Evolutionary conservation across 768 basidiomycete genomes (phyloP).

Genomic region (Rhizopogon roseolus): DNA sequence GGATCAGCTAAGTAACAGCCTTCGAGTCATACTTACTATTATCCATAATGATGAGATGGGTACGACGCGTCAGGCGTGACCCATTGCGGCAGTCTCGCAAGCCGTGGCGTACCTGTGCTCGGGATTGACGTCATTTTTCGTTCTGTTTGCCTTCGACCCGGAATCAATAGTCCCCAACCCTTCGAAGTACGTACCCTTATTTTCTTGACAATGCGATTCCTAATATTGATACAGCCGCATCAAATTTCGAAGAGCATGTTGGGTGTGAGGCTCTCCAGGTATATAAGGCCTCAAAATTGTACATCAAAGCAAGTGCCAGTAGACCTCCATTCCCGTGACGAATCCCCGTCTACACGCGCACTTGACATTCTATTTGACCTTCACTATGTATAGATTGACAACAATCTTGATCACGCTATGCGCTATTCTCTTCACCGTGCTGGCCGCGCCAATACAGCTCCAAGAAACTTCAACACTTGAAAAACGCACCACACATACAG

Average conservation of each 20-base stretch:
- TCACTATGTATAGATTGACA: constrained; percentile 15
- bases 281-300: constrained; percentile 19
- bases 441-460: constrained; percentile 34
- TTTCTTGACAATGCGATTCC: constrained; percentile 23
- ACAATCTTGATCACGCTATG: constrained; percentile 34
- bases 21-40: background rate
- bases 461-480: constrained; percentile 30
- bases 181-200: constrained; percentile 13
- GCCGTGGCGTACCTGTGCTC: constrained; percentile 12
- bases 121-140: constrained; percentile 12
- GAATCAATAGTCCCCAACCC: constrained; percentile 17
- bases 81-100: constrained; percentile 9
- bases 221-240: constrained; percentile 16
- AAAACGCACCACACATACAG: constrained; percentile 49
- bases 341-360: background rate
- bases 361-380: background rate
- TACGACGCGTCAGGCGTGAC: background rate
- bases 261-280: constrained; percentile 19
- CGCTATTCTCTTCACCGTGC: constrained; percentile 34
- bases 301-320: background rate
- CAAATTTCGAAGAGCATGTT: constrained; percentile 10
- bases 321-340: background rate
- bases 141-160: constrained; percentile 11
- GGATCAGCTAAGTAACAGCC: background rate
- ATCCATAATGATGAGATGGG: background rate